Evolutionary conservation across 352 stramenopile species (phyloP).

Genomic region (Bremia lactucae): DNA sequence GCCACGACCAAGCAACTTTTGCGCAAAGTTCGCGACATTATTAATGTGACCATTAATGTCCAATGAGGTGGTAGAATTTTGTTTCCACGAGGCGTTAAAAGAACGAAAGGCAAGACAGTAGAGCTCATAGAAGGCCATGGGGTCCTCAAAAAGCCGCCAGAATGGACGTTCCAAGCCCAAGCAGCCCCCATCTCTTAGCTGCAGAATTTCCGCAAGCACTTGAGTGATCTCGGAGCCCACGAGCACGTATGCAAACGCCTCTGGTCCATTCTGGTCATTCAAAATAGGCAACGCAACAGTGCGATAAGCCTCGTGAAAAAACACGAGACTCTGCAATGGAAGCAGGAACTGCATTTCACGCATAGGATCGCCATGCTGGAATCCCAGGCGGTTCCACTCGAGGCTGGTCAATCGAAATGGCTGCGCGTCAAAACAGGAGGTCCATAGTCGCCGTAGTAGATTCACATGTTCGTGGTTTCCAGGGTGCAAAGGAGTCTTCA

Average conservation of each 20-base stretch:
- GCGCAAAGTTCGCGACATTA: constrained; percentile 55
- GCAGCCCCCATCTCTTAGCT: constrained; percentile 63
- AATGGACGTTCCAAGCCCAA: constrained; percentile 67
- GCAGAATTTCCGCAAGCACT: constrained; percentile 53
- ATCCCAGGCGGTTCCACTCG: constrained; percentile 53
- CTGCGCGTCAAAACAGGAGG: constrained; percentile 53
- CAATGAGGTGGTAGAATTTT: constrained; percentile 26
- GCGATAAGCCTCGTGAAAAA: constrained; percentile 69
- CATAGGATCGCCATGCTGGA: constrained; percentile 56
- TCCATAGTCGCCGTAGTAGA: constrained; percentile 57
- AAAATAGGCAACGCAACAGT: constrained; percentile 56
- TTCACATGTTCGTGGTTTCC: constrained; percentile 60
- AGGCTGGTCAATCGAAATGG: constrained; percentile 35
- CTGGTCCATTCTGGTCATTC: constrained; percentile 42
- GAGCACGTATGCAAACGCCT: constrained; percentile 54
- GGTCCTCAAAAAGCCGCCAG: constrained; percentile 80
- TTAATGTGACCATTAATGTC: constrained; percentile 61
- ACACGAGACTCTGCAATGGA: constrained; percentile 69
- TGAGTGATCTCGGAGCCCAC: constrained; percentile 44
- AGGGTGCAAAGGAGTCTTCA: constrained; percentile 49
- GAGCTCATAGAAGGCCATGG: constrained; percentile 73
- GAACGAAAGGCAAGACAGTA: constrained; percentile 64
- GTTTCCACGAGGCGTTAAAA: constrained; percentile 63
- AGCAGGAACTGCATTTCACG: constrained; percentile 60
- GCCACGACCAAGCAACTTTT: constrained; percentile 57